Evolutionary conservation across 2,329 filamentous ascomycete genomes (phyloP), one percentile per base, ranked within the genome.

Genomic region (Trichoderma pleuroti): DNA sequence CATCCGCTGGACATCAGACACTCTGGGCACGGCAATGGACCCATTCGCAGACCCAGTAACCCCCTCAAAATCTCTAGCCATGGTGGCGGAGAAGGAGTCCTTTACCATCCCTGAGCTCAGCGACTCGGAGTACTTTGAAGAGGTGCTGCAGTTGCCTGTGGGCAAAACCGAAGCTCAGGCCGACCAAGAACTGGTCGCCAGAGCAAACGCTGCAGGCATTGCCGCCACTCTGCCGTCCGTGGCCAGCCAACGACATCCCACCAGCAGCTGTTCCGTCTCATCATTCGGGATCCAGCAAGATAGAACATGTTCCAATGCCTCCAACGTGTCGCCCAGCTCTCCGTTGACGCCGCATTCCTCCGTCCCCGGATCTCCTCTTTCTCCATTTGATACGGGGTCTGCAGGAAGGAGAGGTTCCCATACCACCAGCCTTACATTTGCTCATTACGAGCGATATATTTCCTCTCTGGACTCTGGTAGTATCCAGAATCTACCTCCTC

Each of bases 371-470:
- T 75, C 74, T 3, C 70, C 73, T 3, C 75, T 72, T 46, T 73
- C 75, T 7, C 72, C 75, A 24, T 42, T 66, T 30, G 71, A 60
- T 24, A 59, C 70, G 11, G 63, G 56, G 36, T 56, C 54, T 32
- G 64, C 63, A 75, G 54, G 54, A 1, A 62, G 65, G 11, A 59
- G 70, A 54, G 30, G 21, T 6, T 76, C 81, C 68, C 81, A 81
- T 49, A 82, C 81, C 46, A 82, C 81, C 72, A 81, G 76, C 42
- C 76, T 85, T 30, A 85, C 78, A 70, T 87, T 88, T 73, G 79
- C 81, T 8, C 81, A 83, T 34, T 88, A 88, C 74, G 86, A 88
- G 36, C 83, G 80, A 72, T 87, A 86, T 71, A 74, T 88, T 46
- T 77, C 81, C 21, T 80, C 85, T 54, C 73, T 85, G 34, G 81